Base-by-base conservation (phyloP, 805 yeast species). In the Myxozyma neglecta region DNA sequence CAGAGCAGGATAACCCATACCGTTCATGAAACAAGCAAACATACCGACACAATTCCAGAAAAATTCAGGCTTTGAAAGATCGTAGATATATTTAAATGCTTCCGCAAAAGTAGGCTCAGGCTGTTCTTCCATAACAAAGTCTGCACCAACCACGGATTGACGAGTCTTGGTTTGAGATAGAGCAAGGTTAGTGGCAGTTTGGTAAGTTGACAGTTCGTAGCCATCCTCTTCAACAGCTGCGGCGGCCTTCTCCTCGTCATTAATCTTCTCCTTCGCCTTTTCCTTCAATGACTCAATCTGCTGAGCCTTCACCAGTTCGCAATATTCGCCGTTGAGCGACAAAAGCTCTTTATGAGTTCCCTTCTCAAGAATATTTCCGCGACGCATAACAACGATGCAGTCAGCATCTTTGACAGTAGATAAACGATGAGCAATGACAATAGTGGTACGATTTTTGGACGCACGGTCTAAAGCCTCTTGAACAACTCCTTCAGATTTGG, bases 401-500 rank as follows among this genome's bases (percentile, higher is more conserved):
- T 79, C 81, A 60, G 84, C 81, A 63, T 80, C 81, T 64, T 74
- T 75, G 48, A 81, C 81, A 1, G 85, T 81, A 0, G 82, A 76
- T 58, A 81, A 72, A 53, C 85, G 70, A 66, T 81, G 85, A 7
- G 85, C 85, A 63, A 82, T 81, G 63, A 78, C 78, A 49, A 81
- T 79, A 3, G 86, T 79, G 4, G 85, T 82, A 9, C 74, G 61
- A 51, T 69, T 63, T 54, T 64, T 63, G 13, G 74, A 44, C 6
- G 72, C 73, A n/a, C 70, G 68, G 45, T 72, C 69, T 57, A 85
- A 73, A 44, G 86, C 85, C 40, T 75, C 75, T 76, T 83, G 81
- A 45, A 85, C 86, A 9, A 83, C 77, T 62, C 83, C 85, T 70
- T 85, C 89, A 64, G 84, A 81, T 52, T 81, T 79, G 16, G 86